Evolutionary conservation across 2,329 filamentous ascomycete species (phyloP).

Genomic region (Trichoderma sp.): DNA sequence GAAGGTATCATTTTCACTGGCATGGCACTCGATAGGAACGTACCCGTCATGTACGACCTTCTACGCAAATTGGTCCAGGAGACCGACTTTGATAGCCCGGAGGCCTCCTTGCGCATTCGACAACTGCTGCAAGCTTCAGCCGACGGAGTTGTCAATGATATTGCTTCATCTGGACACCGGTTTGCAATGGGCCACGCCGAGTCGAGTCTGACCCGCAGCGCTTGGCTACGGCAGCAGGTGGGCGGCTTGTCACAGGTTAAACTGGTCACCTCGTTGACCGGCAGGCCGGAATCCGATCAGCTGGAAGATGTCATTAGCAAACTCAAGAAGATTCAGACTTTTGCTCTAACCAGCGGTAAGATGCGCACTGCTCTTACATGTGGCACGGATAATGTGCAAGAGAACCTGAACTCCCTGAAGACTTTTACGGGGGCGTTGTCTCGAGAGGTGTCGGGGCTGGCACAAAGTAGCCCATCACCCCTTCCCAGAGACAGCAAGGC

Average conservation of each 20-base stretch:
- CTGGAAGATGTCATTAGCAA: constrained; percentile 75
- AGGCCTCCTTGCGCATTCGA: constrained; percentile 76
- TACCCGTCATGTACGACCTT: constrained; percentile 87
- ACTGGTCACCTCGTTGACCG: constrained; percentile 74
- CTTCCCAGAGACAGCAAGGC: constrained; percentile 62
- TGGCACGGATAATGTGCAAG: constrained; percentile 65
- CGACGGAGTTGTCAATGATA: constrained; percentile 85
- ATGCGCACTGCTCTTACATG: constrained; percentile 85
- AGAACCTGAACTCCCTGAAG: constrained; percentile 69
- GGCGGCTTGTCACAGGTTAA: constrained; percentile 87
- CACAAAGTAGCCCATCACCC: constrained; percentile 30
- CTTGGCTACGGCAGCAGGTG: constrained; percentile 77
- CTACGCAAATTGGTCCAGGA: constrained; percentile 76
- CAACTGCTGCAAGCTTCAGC: constrained; percentile 84
- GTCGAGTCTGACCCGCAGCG: constrained; percentile 69
- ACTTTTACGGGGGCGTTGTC: constrained; percentile 58
- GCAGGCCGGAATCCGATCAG: constrained; percentile 64
- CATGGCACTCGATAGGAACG: constrained; percentile 84
- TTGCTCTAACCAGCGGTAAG: constrained; percentile 67
- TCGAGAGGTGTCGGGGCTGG: constrained; percentile 39
- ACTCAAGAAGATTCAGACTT: constrained; percentile 77
- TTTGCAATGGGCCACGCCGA: constrained; percentile 84
- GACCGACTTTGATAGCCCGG: constrained; percentile 83
- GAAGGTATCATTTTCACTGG: constrained; percentile 85
- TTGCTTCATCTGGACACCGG: constrained; percentile 84